Percentiles rank a stretch among this genome's conserved stretches.
Evolutionary conservation across 2,329 filamentous ascomycete genomes (phyloP).

Genomic region (Neonectria faginata): DNA sequence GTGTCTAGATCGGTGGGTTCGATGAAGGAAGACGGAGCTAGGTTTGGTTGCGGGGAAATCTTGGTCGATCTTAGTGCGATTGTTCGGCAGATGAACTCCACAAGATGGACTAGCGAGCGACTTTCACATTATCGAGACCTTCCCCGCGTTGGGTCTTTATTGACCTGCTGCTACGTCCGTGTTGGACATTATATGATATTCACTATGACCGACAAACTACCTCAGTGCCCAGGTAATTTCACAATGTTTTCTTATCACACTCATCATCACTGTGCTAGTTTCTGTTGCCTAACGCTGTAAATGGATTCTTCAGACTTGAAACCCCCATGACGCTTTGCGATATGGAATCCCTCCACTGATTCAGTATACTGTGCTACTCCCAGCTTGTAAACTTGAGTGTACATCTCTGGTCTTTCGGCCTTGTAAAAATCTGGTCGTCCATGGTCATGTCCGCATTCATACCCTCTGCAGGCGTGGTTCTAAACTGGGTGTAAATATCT

Average conservation of each 20-base stretch:
- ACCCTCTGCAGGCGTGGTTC: slow-evolving; percentile 8
- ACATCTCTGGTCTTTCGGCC: slow-evolving; percentile 35
- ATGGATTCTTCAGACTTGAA: too few relatives aligned
- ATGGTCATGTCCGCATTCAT: slow-evolving; percentile 31
- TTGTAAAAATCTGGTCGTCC: slow-evolving; percentile 37
- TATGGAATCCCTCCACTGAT: too few relatives aligned
- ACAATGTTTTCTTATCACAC: neutral
- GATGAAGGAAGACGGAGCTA: neutral
- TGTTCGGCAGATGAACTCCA: neutral
- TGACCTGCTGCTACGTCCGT: too few relatives aligned
- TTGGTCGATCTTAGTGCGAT: neutral
- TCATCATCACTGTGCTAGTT: too few relatives aligned
- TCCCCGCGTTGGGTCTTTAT: neutral
- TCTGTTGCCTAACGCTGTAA: too few relatives aligned
- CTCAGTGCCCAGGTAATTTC: neutral
- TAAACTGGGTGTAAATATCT: slow-evolving; percentile 26
- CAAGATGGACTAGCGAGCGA: neutral
- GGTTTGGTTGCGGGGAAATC: neutral
- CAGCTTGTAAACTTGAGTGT: slow-evolving; percentile 29
- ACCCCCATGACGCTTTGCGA: too few relatives aligned
- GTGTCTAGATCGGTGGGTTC: neutral
- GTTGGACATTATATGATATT: neutral
- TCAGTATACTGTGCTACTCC: neutral
- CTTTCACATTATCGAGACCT: too few relatives aligned
- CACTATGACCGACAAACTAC: neutral